These are phyloP conservation scores for Rhodotorula sphaerocarpa DNA, from an alignment of 768 basidiomycete species.

Conservation along the genomic window DNA sequence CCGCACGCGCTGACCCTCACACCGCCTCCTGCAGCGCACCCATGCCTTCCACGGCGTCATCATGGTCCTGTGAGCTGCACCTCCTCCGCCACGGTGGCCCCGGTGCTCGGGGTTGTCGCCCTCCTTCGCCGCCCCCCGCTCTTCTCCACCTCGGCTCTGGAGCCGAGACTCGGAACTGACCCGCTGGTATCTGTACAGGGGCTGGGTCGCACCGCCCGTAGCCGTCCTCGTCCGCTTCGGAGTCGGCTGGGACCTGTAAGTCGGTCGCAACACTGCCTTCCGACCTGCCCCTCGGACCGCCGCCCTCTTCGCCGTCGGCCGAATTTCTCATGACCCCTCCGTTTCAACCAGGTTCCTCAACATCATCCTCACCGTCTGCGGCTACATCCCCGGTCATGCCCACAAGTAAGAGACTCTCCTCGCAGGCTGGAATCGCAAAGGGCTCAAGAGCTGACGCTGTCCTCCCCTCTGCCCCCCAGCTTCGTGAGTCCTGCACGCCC, in stretches of 20 bases:
- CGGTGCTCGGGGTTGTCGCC: too few species aligned
- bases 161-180: too few species aligned
- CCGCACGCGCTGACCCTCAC: too few species aligned
- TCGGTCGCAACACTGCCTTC: slow-evolving; percentile 3
- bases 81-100: neutral
- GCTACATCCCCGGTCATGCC: slow-evolving; percentile 38
- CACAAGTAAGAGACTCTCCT: too few species aligned
- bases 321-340: too few species aligned
- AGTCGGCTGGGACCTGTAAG: slow-evolving; percentile 33
- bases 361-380: slow-evolving; percentile 37
- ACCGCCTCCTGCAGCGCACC: slow-evolving; percentile 4
- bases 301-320: neutral
- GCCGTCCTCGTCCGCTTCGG: slow-evolving; percentile 40
- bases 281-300: neutral
- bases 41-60: slow-evolving; percentile 32
- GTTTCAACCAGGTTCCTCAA: slow-evolving; percentile 38
- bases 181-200: slow-evolving; percentile 6
- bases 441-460: too few species aligned
- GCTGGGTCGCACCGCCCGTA: slow-evolving; percentile 38
- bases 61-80: slow-evolving; percentile 17
- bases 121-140: too few species aligned
- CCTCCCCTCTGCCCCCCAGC: too few species aligned
- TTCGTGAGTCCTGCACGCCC: neutral
- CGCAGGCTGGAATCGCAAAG: too few species aligned
- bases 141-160: too few species aligned